A percentile compares a stretch with the other conserved stretches of the same genome.
Evolutionary conservation across 1,284 basidiomycete genomes (phyloP).

Genomic region (Trichosporon sp.): DNA sequence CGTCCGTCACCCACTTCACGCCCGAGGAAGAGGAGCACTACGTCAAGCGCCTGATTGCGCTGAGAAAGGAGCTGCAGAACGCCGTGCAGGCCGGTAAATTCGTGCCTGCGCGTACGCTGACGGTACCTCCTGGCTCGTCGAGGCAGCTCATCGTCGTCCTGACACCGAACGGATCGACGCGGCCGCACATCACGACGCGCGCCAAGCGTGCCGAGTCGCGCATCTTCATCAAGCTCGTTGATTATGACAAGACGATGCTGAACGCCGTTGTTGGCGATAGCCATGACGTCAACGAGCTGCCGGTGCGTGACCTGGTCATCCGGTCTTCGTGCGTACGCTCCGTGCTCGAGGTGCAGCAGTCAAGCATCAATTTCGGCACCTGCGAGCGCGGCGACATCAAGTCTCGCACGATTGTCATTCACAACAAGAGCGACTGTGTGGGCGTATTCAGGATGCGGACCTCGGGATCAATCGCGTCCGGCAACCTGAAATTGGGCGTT

Average conservation of each 20-base stretch:
- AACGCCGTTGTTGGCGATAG: slow-evolving; percentile 21
- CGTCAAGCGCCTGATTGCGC: slow-evolving; percentile 57
- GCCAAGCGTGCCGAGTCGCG: slow-evolving; percentile 60
- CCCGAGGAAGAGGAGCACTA: slow-evolving; percentile 59
- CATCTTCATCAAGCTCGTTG: slow-evolving; percentile 58
- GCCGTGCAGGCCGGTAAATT: slow-evolving; percentile 54
- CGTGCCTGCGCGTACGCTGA: slow-evolving; percentile 53
- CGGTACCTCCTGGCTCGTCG: slow-evolving; percentile 50
- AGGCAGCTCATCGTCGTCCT: slow-evolving; percentile 58
- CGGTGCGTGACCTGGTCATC: slow-evolving; percentile 60
- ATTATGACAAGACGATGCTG: slow-evolving; percentile 55
- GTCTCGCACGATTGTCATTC: slow-evolving; percentile 59
- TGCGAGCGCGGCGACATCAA: slow-evolving; percentile 60
- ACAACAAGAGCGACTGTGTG: slow-evolving; percentile 58
- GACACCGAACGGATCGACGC: slow-evolving; percentile 58
- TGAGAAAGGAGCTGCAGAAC: slow-evolving; percentile 56
- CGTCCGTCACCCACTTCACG: slow-evolving; percentile 52
- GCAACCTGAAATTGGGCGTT: slow-evolving; percentile 59
- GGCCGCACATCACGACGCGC: slow-evolving; percentile 57
- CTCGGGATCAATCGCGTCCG: slow-evolving; percentile 60
- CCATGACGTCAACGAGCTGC: slow-evolving; percentile 55
- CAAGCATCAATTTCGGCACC: slow-evolving; percentile 61
- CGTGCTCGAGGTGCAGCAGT: slow-evolving; percentile 60
- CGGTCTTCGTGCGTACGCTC: slow-evolving; percentile 57
- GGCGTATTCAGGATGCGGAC: slow-evolving; percentile 61